Conservation (phyloP, 2,329 filamentous ascomycete species). For the Didymella glomerata region DNA sequence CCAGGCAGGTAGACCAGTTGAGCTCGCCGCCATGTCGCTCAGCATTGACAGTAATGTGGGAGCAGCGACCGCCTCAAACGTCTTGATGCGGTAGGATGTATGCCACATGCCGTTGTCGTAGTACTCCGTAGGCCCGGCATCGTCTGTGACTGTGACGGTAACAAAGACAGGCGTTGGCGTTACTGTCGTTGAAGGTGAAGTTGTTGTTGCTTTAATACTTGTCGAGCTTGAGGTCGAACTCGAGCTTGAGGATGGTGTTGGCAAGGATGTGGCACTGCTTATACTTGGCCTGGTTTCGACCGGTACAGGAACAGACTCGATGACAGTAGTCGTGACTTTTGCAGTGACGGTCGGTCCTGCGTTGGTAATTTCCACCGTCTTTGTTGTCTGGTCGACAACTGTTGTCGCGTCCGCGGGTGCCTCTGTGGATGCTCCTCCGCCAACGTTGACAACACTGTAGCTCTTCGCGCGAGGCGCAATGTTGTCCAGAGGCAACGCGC, state of each 20-base stretch:
- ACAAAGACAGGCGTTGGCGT: constrained; percentile 39
- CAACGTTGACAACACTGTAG: constrained; percentile 53
- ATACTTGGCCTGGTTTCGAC: constrained; percentile 19
- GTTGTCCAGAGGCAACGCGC: constrained; percentile 41
- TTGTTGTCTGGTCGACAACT: constrained; percentile 34
- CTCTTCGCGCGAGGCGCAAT: constrained; percentile 41
- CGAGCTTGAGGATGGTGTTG: constrained; percentile 21
- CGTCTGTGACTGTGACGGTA: constrained; percentile 41
- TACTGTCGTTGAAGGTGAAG: constrained; percentile 22
- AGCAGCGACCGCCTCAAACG: constrained; percentile 31
- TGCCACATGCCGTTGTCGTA: constrained; percentile 59
- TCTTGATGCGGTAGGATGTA: constrained; percentile 53
- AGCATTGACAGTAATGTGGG: background rate
- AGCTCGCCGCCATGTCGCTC: constrained; percentile 5
- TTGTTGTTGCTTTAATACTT: constrained; percentile 11
- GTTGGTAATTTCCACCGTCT: constrained; percentile 38
- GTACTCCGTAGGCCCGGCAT: constrained; percentile 46
- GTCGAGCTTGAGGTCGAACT: constrained; percentile 17
- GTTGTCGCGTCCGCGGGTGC: constrained; percentile 33
- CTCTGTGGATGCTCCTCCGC: constrained; percentile 44
- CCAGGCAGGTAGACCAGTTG: constrained; percentile 19
- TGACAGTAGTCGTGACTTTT: constrained; percentile 35
- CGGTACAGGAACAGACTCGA: constrained; percentile 23
- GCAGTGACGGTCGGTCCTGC: constrained; percentile 36
- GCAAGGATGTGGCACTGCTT: constrained; percentile 18